Percentiles rank a stretch among this genome's conserved stretches.
Evolutionary conservation across 345 rosid genomes (phyloP).

Genomic region (Salix koriyanagi): DNA sequence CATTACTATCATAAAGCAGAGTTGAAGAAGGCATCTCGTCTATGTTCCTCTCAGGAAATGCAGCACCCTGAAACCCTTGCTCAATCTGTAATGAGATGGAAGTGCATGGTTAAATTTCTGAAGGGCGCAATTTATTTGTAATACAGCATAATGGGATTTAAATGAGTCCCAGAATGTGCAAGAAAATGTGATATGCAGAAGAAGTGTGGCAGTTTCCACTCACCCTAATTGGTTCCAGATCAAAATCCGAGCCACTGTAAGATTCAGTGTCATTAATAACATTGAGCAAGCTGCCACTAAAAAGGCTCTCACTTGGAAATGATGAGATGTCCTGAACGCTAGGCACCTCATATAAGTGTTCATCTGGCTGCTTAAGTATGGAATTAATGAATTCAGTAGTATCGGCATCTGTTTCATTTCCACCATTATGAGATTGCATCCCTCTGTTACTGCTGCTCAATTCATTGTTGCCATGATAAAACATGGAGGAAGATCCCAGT

Average conservation of each 20-base stretch:
- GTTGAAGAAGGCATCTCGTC: background rate
- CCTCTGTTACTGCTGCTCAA: conserved; percentile 10
- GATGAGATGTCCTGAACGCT: conserved; percentile 9
- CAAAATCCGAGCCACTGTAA: conserved; percentile 12
- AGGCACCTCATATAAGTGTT: conserved; percentile 8
- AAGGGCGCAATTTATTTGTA: background rate
- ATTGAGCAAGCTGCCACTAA: too few species aligned
- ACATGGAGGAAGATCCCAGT: conserved; percentile 30
- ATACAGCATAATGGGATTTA: background rate
- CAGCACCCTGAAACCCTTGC: conserved; percentile 10
- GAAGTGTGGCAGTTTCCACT: conserved; percentile 15
- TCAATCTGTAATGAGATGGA: conserved; percentile 15
- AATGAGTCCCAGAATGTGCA: background rate
- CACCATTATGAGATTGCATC: conserved; percentile 18
- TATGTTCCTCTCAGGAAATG: background rate
- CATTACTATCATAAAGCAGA: background rate
- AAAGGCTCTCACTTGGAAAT: conserved; percentile 8
- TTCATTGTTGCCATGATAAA: conserved; percentile 18
- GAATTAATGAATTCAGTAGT: conserved; percentile 43
- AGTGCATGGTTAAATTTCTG: background rate
- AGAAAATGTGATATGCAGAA: background rate
- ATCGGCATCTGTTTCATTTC: conserved; percentile 34
- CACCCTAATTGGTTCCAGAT: conserved; percentile 18
- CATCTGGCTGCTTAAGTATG: conserved; percentile 34
- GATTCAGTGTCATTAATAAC: conserved; percentile 14